These are phyloP conservation scores for Licmophora abbreviata DNA, from an alignment of 108 stramenopile species.

Conservation along the genomic window DNA sequence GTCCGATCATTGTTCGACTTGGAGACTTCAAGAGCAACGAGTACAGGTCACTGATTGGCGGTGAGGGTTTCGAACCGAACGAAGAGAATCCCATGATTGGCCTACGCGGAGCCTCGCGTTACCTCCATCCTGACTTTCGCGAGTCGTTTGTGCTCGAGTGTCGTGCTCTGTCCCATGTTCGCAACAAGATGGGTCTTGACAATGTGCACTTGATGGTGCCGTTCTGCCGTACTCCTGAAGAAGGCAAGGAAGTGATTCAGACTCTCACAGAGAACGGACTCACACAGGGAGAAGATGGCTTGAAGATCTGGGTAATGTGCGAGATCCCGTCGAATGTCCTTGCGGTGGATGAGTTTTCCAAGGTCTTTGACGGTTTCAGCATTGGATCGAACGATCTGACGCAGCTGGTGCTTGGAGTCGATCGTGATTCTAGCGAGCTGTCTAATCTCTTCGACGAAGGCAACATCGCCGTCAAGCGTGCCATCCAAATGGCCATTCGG, in stretches of 20 bases:
- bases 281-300: conserved; percentile 20
- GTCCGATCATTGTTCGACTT: conserved; percentile 31
- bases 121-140: conserved; percentile 21
- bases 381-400: conserved; percentile 40
- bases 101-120: conserved; percentile 26
- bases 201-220: conserved; percentile 39
- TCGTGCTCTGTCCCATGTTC: conserved; percentile 21
- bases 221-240: conserved; percentile 30
- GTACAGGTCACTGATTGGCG: conserved; percentile 30
- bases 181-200: conserved; percentile 35
- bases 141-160: conserved; percentile 40
- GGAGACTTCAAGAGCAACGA: conserved; percentile 44
- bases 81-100: conserved; percentile 49
- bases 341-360: conserved; percentile 25
- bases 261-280: conserved; percentile 25
- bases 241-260: conserved; percentile 24
- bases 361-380: conserved; percentile 34
- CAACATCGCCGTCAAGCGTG: conserved; percentile 20
- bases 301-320: conserved; percentile 37
- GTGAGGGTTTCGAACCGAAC: conserved; percentile 31
- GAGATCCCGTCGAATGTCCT: conserved; percentile 40
- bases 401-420: conserved; percentile 27
- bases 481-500: conserved; percentile 17
- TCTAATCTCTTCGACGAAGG: conserved; percentile 30
- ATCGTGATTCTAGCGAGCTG: conserved; percentile 25